Evolutionary conservation across 805 yeast species (phyloP), one percentile per base, ranked within the genome.

Genomic region (Maudiozyma serrabonitensis): DNA sequence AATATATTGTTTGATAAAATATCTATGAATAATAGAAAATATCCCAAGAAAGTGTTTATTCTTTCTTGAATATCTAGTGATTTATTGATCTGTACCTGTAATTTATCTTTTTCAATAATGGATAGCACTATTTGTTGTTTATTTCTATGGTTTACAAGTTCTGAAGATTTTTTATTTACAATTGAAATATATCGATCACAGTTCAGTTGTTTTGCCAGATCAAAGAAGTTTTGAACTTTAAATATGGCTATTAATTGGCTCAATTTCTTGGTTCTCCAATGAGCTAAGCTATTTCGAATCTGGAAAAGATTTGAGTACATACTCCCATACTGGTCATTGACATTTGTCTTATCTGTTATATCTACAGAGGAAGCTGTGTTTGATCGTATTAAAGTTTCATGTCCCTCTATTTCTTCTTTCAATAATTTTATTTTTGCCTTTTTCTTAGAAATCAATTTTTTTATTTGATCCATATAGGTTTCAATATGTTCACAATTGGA

Each of bases 1-100:
- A 50, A 53, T 8, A 63, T 52, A 16, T 49, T 51, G 1, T 48
- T 46, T 1, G 66, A 54, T n/a, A 59, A 44, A 19, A 62, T 28
- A 12, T 55, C 41, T n/a, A 61, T 43, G 39, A 63, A 49, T 15
- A 64, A 43, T n/a, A 56, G 40, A 47, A 61, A 63, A 43, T 61
- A 59, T 3, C 69, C 69, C 15, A 66, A 50, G 23, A 52, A 46
- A 6, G 60, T 51, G 47, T 61, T 64, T 4, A 54, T 40, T 5
- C 39, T 5, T n/a, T 52, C 47, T 23, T 52, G 52, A 4, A 42
- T 46, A 11, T 51, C 49, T 26, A 51, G 48, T 2, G 51, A 45
- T 7, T 42, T 46, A 9, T 23, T 45, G 21, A 56, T 47, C 18
- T 45, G 32, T 7, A 43, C 45, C 15, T 55, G 15, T 6, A 59